These are phyloP conservation scores for Solanum paucissectum DNA, from an alignment of 257 asterid genomes.

Conservation along the genomic window DNA sequence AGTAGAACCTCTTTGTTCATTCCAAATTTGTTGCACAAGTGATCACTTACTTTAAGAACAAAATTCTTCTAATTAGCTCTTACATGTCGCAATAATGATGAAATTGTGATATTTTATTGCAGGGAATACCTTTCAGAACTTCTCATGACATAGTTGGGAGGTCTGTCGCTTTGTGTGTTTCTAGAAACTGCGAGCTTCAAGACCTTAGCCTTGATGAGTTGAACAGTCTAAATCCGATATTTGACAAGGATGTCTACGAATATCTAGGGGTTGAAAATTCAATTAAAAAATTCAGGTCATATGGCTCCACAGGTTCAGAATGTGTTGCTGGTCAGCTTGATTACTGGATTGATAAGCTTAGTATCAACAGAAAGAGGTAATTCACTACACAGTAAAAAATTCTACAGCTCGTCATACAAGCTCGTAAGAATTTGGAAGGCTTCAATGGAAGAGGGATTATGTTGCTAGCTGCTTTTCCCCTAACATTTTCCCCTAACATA, in stretches of 20 bases:
- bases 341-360: slow-evolving; percentile 59
- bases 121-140: slow-evolving; percentile 93
- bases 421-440: neutral
- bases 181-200: slow-evolving; percentile 50
- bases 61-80: neutral
- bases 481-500: neutral
- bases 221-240: slow-evolving; percentile 40
- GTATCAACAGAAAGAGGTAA: slow-evolving; percentile 10
- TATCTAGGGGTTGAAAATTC: slow-evolving; percentile 86
- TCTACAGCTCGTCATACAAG: neutral
- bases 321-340: slow-evolving; percentile 80
- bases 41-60: neutral
- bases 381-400: neutral
- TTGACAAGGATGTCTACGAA: slow-evolving; percentile 69
- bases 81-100: neutral
- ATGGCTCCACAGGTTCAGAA: slow-evolving; percentile 92
- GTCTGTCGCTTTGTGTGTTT: slow-evolving; percentile 72
- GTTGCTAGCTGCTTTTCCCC: neutral
- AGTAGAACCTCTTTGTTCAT: neutral
- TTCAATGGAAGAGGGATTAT: neutral
- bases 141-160: slow-evolving; percentile 91
- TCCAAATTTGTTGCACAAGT: neutral
- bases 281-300: slow-evolving; percentile 72
- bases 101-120: slow-evolving; percentile 3
- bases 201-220: slow-evolving; percentile 62